A percentile compares a stretch with the other conserved stretches of the same genome.
Evolutionary conservation across 148 eudicot genomes (phyloP).

Genomic region (Spergularia marina): DNA sequence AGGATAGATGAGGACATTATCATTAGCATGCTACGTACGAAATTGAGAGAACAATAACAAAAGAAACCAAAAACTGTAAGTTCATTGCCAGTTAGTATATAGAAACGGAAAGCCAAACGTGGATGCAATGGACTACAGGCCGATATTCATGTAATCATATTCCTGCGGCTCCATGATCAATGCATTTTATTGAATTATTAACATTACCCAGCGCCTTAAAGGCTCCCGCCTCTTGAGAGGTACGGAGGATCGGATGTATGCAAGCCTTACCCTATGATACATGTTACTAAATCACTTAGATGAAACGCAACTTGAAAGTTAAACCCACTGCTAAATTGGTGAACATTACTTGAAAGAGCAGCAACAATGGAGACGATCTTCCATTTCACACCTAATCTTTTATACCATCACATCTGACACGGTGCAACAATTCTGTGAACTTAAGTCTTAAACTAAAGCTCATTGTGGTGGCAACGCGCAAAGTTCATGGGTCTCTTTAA

Average conservation of each 20-base stretch:
- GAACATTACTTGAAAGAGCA: neutral
- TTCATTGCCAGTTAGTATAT: neutral
- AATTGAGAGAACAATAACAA: neutral
- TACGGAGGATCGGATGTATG: too few species aligned
- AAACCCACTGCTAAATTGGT: neutral
- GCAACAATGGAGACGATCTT: neutral
- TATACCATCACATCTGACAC: neutral
- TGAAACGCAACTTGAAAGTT: neutral
- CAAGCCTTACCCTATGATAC: too few species aligned
- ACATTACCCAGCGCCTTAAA: too few species aligned
- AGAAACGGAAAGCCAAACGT: neutral
- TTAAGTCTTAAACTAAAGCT: neutral
- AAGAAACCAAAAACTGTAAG: slow-evolving; percentile 8
- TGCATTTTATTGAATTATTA: neutral
- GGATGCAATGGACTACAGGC: neutral
- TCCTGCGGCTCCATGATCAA: neutral
- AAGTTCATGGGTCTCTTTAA: neutral
- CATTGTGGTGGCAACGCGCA: neutral
- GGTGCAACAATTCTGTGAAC: neutral
- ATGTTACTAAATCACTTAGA: neutral
- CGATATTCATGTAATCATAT: neutral
- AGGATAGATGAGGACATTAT: neutral
- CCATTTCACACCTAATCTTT: neutral
- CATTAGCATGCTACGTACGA: neutral
- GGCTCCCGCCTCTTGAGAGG: too few species aligned